Percentiles rank a stretch among this genome's conserved stretches.
These are phyloP conservation scores for Chlorociboria aeruginascens DNA, from an alignment of 495 filamentous ascomycete species.

Conservation along the genomic window DNA sequence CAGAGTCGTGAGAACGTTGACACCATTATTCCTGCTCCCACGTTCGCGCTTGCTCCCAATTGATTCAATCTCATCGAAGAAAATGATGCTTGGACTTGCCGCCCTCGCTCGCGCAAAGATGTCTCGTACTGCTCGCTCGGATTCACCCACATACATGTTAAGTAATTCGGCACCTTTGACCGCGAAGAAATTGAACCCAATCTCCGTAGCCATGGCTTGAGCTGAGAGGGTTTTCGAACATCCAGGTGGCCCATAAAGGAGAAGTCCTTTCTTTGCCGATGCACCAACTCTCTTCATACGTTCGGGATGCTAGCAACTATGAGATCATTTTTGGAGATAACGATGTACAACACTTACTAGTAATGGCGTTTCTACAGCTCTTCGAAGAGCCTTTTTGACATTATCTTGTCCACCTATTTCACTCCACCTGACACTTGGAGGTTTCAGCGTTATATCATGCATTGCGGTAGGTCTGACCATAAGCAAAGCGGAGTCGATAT, in stretches of 20 bases:
- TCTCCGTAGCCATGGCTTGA: conserved; percentile 84
- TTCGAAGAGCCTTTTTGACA: conserved; percentile 56
- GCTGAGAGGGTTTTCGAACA: conserved; percentile 94
- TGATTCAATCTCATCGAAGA: conserved; percentile 97
- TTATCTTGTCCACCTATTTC: conserved; percentile 85
- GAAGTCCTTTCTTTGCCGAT: conserved; percentile 66
- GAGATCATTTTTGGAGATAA: background rate
- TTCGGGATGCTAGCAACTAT: conserved; percentile 38
- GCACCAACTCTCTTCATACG: conserved; percentile 45
- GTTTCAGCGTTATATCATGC: conserved; percentile 79
- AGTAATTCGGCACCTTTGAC: conserved; percentile 94
- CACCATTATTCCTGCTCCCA: conserved; percentile 32
- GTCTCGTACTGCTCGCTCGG: conserved; percentile 77
- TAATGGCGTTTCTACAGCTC: conserved; percentile 54
- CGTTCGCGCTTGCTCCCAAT: conserved; percentile 64
- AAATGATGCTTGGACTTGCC: conserved; percentile 85
- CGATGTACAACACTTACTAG: conserved; percentile 31
- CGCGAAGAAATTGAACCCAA: conserved; percentile 86
- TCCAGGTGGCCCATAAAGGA: conserved; percentile 89
- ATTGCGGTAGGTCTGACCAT: conserved; percentile 67
- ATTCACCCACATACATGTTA: conserved; percentile 97
- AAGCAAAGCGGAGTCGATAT: conserved; percentile 31
- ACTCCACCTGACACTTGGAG: conserved; percentile 73
- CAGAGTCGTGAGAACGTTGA: conserved; percentile 84
- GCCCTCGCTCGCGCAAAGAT: conserved; percentile 80